These are phyloP conservation scores for Kwoniella botswanensis DNA, from an alignment of 768 basidiomycete species.

Conservation along the genomic window DNA sequence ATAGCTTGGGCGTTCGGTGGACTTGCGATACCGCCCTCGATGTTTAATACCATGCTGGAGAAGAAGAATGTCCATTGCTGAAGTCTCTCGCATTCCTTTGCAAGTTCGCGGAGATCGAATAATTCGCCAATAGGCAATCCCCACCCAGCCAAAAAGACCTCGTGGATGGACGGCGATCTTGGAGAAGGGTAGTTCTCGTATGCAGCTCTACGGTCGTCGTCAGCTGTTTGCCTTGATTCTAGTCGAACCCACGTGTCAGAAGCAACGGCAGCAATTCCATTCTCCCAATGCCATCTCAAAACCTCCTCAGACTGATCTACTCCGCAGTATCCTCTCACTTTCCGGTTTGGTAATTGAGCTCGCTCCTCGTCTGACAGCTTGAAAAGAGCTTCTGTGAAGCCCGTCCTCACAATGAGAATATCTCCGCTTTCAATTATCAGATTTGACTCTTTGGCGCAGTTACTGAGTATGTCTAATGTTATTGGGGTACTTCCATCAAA, in stretches of 20 bases:
- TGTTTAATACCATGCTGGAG: slow-evolving; percentile 36
- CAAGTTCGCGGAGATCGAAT: slow-evolving; percentile 36
- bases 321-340: slow-evolving; percentile 13
- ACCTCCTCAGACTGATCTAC: slow-evolving; percentile 26
- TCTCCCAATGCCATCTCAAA: slow-evolving; percentile 42
- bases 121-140: slow-evolving; percentile 45
- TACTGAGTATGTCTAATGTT: slow-evolving; percentile 19
- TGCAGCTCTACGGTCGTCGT: slow-evolving; percentile 18
- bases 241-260: slow-evolving; percentile 29
- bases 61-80: slow-evolving; percentile 43
- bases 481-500: slow-evolving; percentile 20
- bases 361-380: slow-evolving; percentile 21
- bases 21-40: slow-evolving; percentile 41
- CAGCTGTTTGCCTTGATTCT: not conserved
- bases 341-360: slow-evolving; percentile 6
- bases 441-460: slow-evolving; percentile 12
- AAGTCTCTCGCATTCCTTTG: slow-evolving; percentile 20
- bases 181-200: slow-evolving; percentile 34
- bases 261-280: slow-evolving; percentile 38
- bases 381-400: slow-evolving; percentile 33
- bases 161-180: slow-evolving; percentile 20
- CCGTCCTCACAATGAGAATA: slow-evolving; percentile 37
- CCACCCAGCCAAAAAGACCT: slow-evolving; percentile 40
- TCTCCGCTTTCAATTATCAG: slow-evolving; percentile 32
- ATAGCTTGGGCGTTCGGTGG: slow-evolving; percentile 44